A percentile compares a stretch with the other conserved stretches of the same genome.
phyloP scores from a whole-genome alignment of 2,329 filamentous ascomycete species.

The Fusarium veterinarium region DNA sequence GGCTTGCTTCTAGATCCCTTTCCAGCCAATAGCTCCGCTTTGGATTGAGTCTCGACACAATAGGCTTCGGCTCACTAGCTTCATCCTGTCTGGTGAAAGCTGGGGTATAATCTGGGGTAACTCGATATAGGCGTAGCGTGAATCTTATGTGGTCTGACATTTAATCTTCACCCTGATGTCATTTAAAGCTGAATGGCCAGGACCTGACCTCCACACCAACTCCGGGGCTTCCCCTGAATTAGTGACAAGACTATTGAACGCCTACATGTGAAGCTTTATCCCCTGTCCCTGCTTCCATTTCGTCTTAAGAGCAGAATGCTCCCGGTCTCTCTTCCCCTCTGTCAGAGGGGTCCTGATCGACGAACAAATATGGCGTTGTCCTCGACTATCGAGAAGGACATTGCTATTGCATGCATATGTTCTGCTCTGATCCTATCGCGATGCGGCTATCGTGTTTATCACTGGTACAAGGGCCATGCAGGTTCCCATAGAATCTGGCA shows the following conservation, averaged over 20 bases:
- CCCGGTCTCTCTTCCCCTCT: background rate
- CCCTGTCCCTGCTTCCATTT: background rate
- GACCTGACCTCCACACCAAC: background rate
- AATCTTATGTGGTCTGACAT: background rate
- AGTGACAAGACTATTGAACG: background rate
- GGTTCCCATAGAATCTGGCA: slow-evolving; percentile 46
- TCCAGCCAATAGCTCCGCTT: background rate
- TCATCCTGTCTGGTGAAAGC: background rate
- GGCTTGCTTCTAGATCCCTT: background rate
- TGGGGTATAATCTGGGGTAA: background rate
- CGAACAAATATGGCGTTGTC: slow-evolving; percentile 21
- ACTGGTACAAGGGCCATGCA: slow-evolving; percentile 36
- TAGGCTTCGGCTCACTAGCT: background rate
- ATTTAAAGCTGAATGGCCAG: background rate
- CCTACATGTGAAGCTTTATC: background rate
- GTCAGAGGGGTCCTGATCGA: background rate
- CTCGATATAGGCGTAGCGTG: rapidly evolving
- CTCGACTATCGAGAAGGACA: slow-evolving; percentile 37
- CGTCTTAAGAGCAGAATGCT: background rate
- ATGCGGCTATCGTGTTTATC: slow-evolving; percentile 41
- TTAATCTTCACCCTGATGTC: background rate
- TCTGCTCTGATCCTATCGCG: slow-evolving; percentile 41
- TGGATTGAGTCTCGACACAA: background rate
- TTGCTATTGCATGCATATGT: slow-evolving; percentile 41
- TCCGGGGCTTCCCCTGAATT: background rate